Evolutionary conservation across 2,329 filamentous ascomycete species (phyloP).

Genomic region (Exophiala lecanii-corni): DNA sequence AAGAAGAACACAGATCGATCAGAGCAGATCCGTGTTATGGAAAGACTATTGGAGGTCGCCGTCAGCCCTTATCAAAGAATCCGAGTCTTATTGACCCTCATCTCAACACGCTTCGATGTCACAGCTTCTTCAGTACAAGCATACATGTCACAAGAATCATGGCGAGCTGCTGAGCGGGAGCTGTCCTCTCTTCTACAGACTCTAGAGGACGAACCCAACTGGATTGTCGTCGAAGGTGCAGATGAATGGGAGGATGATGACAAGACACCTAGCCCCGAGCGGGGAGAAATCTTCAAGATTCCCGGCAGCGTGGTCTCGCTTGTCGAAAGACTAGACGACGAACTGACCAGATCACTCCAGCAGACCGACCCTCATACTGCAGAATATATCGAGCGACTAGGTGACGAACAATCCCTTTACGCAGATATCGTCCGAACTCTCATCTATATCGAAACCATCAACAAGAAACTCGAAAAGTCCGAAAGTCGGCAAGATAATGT

Average conservation of each 20-base stretch:
- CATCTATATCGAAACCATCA: conserved; percentile 80
- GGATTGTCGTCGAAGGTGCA: conserved; percentile 82
- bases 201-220: conserved; percentile 72
- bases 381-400: conserved; percentile 93
- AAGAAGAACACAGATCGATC: conserved; percentile 97
- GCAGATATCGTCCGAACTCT: conserved; percentile 84
- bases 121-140: conserved; percentile 66
- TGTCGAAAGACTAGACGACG: conserved; percentile 91
- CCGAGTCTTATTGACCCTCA: conserved; percentile 81
- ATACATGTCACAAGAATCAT: conserved; percentile 92
- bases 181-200: conserved; percentile 71
- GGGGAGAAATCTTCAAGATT: conserved; percentile 79
- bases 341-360: conserved; percentile 94
- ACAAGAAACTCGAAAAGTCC: conserved; percentile 59
- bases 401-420: conserved; percentile 86
- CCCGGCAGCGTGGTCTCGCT: conserved; percentile 93
- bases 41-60: conserved; percentile 87
- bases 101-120: conserved; percentile 92
- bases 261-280: conserved; percentile 70
- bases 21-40: conserved; percentile 96
- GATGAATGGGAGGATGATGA: conserved; percentile 99
- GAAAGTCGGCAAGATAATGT: conserved; percentile 78
- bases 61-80: conserved; percentile 90
- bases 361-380: conserved; percentile 97
- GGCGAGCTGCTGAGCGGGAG: conserved; percentile 90